Evolutionary conservation across 1,284 basidiomycete species (phyloP), one percentile per base, ranked within the genome.

Genomic region (Apiotrichum veenhuisii): DNA sequence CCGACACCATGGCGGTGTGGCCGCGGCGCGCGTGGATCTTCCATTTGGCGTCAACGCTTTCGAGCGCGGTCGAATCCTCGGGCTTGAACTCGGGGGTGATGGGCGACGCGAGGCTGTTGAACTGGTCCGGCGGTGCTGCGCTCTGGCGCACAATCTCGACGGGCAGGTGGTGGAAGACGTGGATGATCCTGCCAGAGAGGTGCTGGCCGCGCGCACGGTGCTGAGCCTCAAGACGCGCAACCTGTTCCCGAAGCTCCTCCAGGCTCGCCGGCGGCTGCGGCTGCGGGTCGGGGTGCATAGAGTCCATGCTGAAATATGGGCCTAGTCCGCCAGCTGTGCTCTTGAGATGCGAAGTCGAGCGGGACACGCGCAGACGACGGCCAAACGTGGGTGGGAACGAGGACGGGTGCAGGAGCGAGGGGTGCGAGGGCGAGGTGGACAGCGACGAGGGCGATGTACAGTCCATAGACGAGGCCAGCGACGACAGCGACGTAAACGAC

Each of bases 1-100:
- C 95, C 49, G 87, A 89, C 64, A 95, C 88, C 88, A 98, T 91
- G 10, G 95, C 95, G 7, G 91, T 86, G 76, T 98, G 95, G 23
- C 93, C 95, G 56, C 92, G 87, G 37, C 94, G 83, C 4, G 87
- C 84, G 12, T 84, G 79, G 11, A 98, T 80, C 14, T 85, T 83
- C 95, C 95, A 98, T 51, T 71, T 74, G 30, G 72, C 65, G 53
- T 73, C 66, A 18, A 58, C 42, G 53, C 64, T 64, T 55, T 72
- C 69, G 33, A 72, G 63, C 1, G 63, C 64, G 4, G 68, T 57
- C 34, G 65, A 62, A 50, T 74, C 70, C 55, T 75, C 73, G 26
- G 72, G 69, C 64, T 76, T 74, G 67, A 76, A 75, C 59, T 74
- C 75, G 27, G 75, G 73, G 8, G 75, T 74, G 55, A 74, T 69